phyloP scores from a whole-genome alignment of 2,329 filamentous ascomycete species.

The Coniella lustricola region DNA sequence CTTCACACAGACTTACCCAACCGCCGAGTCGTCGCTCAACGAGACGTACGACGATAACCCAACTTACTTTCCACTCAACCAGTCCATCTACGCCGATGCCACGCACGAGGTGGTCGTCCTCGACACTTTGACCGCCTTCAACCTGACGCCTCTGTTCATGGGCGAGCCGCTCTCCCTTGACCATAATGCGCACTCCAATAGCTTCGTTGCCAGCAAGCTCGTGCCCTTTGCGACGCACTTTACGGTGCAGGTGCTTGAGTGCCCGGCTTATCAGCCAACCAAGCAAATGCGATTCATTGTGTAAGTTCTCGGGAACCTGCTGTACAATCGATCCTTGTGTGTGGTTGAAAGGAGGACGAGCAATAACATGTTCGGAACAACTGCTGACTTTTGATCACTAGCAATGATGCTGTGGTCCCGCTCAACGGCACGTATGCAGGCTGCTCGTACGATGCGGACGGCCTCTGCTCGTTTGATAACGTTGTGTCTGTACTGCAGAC shows the following conservation, averaged over 20 bases:
- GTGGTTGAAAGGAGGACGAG: no score
- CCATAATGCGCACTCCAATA: constrained; percentile 20
- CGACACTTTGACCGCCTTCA: constrained; percentile 26
- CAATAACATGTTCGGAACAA: no score
- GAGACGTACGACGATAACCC: constrained; percentile 30
- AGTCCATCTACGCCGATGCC: constrained; percentile 35
- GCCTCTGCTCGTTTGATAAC: constrained; percentile 27
- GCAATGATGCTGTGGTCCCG: constrained; percentile 28
- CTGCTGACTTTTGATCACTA: constrained; percentile 9
- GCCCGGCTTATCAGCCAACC: constrained; percentile 23
- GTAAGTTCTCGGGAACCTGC: constrained; percentile 25
- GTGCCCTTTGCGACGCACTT: constrained; percentile 28
- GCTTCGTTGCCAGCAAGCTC: constrained; percentile 25
- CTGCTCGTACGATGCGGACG: constrained; percentile 22
- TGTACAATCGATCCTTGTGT: no score
- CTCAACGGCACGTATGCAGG: constrained; percentile 23
- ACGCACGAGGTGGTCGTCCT: constrained; percentile 35
- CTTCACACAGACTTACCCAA: constrained; percentile 24
- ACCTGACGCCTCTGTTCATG: constrained; percentile 25
- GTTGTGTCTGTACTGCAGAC: constrained; percentile 24
- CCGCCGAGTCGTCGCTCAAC: constrained; percentile 24
- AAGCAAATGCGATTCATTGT: constrained; percentile 28
- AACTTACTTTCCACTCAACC: constrained; percentile 35
- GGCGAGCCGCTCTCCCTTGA: constrained; percentile 22
- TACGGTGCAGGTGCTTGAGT: constrained; percentile 27